Evolutionary conservation across 2,329 filamentous ascomycete genomes (phyloP).

Genomic region (Neonectria coccinea): DNA sequence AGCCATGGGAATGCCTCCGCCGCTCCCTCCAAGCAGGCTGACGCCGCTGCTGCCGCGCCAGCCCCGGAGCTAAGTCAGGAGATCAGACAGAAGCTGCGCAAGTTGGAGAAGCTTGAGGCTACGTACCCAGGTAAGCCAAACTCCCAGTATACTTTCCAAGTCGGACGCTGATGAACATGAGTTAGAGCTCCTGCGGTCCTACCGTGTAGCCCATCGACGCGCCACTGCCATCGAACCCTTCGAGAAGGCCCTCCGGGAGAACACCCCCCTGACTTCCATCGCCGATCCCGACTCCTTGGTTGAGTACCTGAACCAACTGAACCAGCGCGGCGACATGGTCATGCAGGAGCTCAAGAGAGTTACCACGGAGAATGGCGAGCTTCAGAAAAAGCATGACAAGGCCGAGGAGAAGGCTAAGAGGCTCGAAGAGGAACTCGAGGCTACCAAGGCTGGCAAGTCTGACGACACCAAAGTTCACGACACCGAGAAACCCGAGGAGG

Average conservation of each 20-base stretch:
- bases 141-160: not conserved
- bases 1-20: constrained; percentile 28
- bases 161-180: constrained; percentile 16
- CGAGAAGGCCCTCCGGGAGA: constrained; percentile 89
- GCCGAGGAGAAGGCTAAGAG: constrained; percentile 72
- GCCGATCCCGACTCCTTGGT: constrained; percentile 84
- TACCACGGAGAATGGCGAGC: constrained; percentile 81
- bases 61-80: constrained; percentile 75
- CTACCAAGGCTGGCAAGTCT: constrained; percentile 54
- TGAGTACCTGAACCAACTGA: constrained; percentile 91
- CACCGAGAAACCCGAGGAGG: constrained; percentile 44
- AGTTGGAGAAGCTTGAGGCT: constrained; percentile 89
- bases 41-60: constrained; percentile 29
- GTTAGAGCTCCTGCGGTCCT: constrained; percentile 85
- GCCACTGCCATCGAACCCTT: constrained; percentile 92
- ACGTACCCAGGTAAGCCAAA: constrained; percentile 79
- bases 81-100: constrained; percentile 79
- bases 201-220: constrained; percentile 88
- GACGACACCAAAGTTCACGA: constrained; percentile 45
- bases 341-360: constrained; percentile 93
- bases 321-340: constrained; percentile 89
- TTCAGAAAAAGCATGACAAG: constrained; percentile 81
- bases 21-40: constrained; percentile 26
- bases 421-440: constrained; percentile 72
- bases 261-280: constrained; percentile 91